Evolutionary conservation across 495 filamentous ascomycete genomes (phyloP), one percentile per base, ranked within the genome.

Genomic region (Xylaria grammica): DNA sequence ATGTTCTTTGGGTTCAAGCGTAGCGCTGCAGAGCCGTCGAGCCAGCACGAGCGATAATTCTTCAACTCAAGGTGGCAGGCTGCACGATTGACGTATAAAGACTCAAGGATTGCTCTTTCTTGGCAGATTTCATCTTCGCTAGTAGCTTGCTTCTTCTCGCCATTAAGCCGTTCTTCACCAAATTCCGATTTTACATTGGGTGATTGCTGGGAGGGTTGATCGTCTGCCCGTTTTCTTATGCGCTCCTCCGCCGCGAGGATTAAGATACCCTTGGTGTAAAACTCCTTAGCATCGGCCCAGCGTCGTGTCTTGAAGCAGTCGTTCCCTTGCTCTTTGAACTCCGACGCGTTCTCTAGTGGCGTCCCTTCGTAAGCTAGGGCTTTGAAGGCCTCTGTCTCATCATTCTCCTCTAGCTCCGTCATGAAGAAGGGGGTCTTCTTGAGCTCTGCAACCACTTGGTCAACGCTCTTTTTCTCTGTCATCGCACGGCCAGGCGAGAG

Each of bases 361-460:
- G 92, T 93, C 46, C 95, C 96, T 74, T 99, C 95, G 69, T 97
- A 97, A 34, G 92, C 91, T 13, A 99, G 79, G 2, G 96, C 96
- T 66, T 89, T 89, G 34, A 99, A 77, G 0, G 96, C 95, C 69
- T 97, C 92, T 8, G 97, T 81, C 63, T 90, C 86, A 48, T 87
- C 74, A 72, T 97, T 97, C 65, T 94, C 89, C 65, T 92, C 90
- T 11, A 97, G 85, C 65, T 89, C 85, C 6, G 91, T 97, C 95
- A 99, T 99, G 80, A 99, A 99, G 30, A 99, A 81, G 6, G 96
- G 95, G 13, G 86, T 87, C 68, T 88, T 86, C 72, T 93, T 93
- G 76, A 97, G 81, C 67, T 93, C 89, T 26, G 83, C 81, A 24
- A 90, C 73, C 13, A 95, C 79, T 65, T 96, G 90, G 40, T 91